These are phyloP conservation scores for Balakata baccata DNA, from an alignment of 345 rosid species.

Conservation along the genomic window DNA sequence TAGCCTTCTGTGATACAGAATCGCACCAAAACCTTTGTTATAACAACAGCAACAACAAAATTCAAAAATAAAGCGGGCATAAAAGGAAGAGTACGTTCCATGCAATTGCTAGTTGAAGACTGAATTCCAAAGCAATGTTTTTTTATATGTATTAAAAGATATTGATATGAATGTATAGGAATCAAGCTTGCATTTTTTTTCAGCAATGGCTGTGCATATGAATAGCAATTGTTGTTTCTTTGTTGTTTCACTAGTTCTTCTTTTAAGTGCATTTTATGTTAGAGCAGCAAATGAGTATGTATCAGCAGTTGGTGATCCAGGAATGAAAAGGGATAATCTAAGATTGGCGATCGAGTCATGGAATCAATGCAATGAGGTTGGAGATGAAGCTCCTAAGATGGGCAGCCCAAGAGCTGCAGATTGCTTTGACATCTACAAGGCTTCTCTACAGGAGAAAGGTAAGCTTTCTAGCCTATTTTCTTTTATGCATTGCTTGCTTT, in stretches of 20 bases:
- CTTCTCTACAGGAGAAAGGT: conserved; percentile 10
- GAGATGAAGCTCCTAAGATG: conserved; percentile 62
- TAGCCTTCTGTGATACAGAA: conserved; percentile 25
- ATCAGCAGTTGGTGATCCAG: conserved; percentile 71
- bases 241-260: conserved; percentile 11
- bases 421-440: conserved; percentile 59
- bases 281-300: conserved; percentile 25
- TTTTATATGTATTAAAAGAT: neutral
- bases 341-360: conserved; percentile 82
- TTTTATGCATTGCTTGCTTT: neutral
- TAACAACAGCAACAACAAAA: neutral
- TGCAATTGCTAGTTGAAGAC: conserved; percentile 12
- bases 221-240: conserved; percentile 5
- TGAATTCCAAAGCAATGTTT: conserved; percentile 5
- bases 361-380: conserved; percentile 93
- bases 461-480: neutral
- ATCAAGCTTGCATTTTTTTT: neutral
- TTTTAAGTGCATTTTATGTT: conserved; percentile 4
- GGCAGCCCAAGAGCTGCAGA: conserved; percentile 90
- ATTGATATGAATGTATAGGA: neutral
- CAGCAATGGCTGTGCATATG: conserved; percentile 26
- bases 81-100: conserved; percentile 22
- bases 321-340: conserved; percentile 70
- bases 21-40: conserved; percentile 22
- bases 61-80: conserved; percentile 2